Evolutionary conservation across 441 rosid species (phyloP), one percentile per base, ranked within the genome.

Genomic region (Brassica balearica): DNA sequence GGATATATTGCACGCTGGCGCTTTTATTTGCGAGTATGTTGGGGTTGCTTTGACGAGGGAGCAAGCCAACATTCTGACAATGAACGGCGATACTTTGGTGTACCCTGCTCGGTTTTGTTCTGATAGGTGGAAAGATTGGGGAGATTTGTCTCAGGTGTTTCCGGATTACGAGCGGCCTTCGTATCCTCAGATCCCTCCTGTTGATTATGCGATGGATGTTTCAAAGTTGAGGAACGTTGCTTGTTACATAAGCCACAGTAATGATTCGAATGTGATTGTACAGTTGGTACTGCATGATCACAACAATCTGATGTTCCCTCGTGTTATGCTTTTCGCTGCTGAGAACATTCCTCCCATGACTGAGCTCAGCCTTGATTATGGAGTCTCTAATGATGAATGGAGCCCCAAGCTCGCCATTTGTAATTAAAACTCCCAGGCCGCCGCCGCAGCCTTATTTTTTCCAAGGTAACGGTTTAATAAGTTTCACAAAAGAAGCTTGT

Each of bases 281-380:
- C 99, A 93, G 76, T 85, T 78, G 88, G 96, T 95, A 46, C 77
- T 95, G 56, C 82, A 88, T 84, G 97, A 93, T 83, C 98, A 93
- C 84, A 95, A 87, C 71, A 93, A 89, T 75, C 74, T 93, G 56
- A 92, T 88, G 88, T 93, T 91, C 69, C 99, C 98, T 29, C 95
- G 88, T 66, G 87, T 92, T 58, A 93, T 92, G 98, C 91, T 95
- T 73, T 95, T 93, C 27, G 92, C 98, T 2, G 66, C 89, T 86
- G 98, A 92, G 83, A 89, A 90, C 69, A 93, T 93, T 59, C 95
- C 96, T 71, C 97, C 99, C 53, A 38, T 92, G 83, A 88, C 89
- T 79, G 96, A 93, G 84, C 91, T 95, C 14, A 90, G 98, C 83
- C 89, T 93, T 69, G 98, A 95, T 80, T 95, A 95, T 73, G 99